phyloP scores from a whole-genome alignment of 495 filamentous ascomycete genomes.

The Xylaria telfairii region DNA sequence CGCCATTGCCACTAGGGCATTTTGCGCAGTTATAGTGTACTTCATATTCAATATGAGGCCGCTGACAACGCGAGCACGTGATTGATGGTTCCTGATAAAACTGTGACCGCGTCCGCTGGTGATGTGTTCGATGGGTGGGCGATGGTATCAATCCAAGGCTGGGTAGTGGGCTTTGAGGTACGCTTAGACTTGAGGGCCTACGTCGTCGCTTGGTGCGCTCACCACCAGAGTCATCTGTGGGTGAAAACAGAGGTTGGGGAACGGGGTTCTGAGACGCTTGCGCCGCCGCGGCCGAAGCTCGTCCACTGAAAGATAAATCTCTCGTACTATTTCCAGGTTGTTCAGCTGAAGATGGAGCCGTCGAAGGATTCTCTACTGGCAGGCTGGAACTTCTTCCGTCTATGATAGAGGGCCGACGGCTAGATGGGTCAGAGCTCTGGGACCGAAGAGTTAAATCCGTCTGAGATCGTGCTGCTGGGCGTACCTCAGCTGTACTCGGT shows the following conservation, averaged over 20 bases:
- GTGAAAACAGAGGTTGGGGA: slow-evolving; percentile 30
- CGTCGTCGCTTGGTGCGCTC: slow-evolving; percentile 30
- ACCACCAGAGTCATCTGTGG: slow-evolving; percentile 31
- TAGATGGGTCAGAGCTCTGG: slow-evolving; percentile 41
- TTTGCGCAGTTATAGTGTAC: slow-evolving; percentile 77
- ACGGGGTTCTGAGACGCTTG: slow-evolving; percentile 24
- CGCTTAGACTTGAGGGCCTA: slow-evolving; percentile 33
- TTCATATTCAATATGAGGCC: slow-evolving; percentile 74
- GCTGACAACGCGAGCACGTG: slow-evolving; percentile 71
- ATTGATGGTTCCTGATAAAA: slow-evolving; percentile 74
- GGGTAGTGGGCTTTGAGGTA: slow-evolving; percentile 35
- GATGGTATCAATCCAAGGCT: slow-evolving; percentile 40
- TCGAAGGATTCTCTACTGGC: slow-evolving; percentile 30
- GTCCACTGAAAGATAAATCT: slow-evolving; percentile 39
- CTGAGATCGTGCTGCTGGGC: slow-evolving; percentile 59
- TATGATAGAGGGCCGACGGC: slow-evolving; percentile 40
- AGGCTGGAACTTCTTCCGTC: slow-evolving; percentile 51
- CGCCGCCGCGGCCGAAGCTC: slow-evolving; percentile 29
- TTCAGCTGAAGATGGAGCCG: slow-evolving; percentile 13
- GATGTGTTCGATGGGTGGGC: slow-evolving; percentile 33
- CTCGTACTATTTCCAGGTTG: slow-evolving; percentile 23
- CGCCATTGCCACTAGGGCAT: slow-evolving; percentile 72
- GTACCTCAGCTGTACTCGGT: slow-evolving; percentile 45
- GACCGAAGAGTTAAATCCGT: slow-evolving; percentile 64
- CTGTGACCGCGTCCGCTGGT: slow-evolving; percentile 43